Base-by-base conservation (phyloP, 2,329 filamentous ascomycete genomes). In the Trichoderma hamatum region DNA sequence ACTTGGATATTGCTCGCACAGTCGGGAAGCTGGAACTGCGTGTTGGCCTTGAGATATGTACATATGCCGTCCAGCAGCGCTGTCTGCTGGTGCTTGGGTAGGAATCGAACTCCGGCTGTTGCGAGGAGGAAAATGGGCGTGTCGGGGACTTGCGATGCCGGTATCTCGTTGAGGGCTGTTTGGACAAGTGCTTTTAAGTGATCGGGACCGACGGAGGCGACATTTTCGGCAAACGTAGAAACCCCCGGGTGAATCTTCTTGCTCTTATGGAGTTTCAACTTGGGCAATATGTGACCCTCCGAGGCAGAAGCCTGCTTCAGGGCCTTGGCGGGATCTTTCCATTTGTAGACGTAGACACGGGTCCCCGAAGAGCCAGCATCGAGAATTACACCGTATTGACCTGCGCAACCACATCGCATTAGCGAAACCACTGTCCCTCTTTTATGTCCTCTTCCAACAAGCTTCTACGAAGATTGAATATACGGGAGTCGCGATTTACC, bases 341-440 rank as follows among this genome's bases (percentile, higher is more conserved):
- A 99, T 80, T 90, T 89, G 82, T 99, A 99, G 69, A 99, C 89
- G 80, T 99, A 93, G 72, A 97, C 86, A 78, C 96, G 92, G 76
- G 95, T 98, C 78, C 96, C 95, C 80, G 96, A 98, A 80, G 96
- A 98, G 74, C 96, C 96, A 79, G 96, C 96, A 86, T 99, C 96
- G 77, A 99, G 88, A 78, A 99, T 94, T 75, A 98, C 92, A 78
- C 94, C 96, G 85, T 96, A 97, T 83, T 88, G 86, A 77, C 85
- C 86, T 89, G 71, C 46, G 32, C 19, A 14, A 28, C 21, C 34
- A 24, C 34, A 13, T 26, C 21, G 26, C 16, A 21, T 70, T 69
- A 69, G 69, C 54, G 39, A 16, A 59, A 34, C 19, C 62, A 13
- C 13, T 11, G 5, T 65, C 24, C 26, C 7, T 36, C 61, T 30